phyloP scores from a whole-genome alignment of 768 basidiomycete genomes.

The Austroboletus eburneus region DNA sequence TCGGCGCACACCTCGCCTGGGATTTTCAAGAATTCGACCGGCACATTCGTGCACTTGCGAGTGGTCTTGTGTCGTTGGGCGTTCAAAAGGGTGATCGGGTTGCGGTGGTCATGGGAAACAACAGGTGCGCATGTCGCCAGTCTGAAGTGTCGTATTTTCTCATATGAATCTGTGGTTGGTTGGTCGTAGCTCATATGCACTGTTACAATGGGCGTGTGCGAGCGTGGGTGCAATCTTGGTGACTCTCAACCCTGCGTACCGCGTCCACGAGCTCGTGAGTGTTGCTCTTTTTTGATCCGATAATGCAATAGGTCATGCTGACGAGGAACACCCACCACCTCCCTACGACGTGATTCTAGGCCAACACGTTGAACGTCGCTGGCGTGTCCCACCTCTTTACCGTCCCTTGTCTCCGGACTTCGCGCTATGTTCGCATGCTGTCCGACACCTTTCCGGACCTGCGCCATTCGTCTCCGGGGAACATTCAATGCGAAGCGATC shows the following conservation, averaged over 20 bases:
- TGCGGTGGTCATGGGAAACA: constrained; percentile 82
- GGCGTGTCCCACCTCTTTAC: constrained; percentile 67
- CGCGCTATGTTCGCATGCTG: constrained; percentile 60
- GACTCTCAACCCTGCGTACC: constrained; percentile 81
- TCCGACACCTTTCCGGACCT: constrained; percentile 55
- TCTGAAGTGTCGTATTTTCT: too few species aligned
- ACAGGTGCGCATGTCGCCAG: constrained; percentile 51
- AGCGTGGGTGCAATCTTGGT: constrained; percentile 79
- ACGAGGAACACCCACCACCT: not conserved
- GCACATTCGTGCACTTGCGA: constrained; percentile 62
- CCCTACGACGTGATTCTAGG: constrained; percentile 34
- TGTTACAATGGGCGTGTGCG: constrained; percentile 85
- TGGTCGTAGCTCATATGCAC: constrained; percentile 65
- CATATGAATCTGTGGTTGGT: too few species aligned
- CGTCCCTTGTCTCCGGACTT: constrained; percentile 64
- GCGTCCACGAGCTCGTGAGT: constrained; percentile 63
- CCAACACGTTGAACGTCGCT: constrained; percentile 56
- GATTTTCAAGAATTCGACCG: constrained; percentile 65
- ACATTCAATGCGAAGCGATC: constrained; percentile 53
- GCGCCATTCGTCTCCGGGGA: constrained; percentile 43
- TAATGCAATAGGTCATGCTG: not conserved
- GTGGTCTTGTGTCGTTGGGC: constrained; percentile 66
- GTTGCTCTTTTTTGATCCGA: not conserved
- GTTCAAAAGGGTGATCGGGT: constrained; percentile 74
- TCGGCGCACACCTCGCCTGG: constrained; percentile 61